Conservation (phyloP, 2,329 filamentous ascomycete species). For the Alternaria viburni region DNA sequence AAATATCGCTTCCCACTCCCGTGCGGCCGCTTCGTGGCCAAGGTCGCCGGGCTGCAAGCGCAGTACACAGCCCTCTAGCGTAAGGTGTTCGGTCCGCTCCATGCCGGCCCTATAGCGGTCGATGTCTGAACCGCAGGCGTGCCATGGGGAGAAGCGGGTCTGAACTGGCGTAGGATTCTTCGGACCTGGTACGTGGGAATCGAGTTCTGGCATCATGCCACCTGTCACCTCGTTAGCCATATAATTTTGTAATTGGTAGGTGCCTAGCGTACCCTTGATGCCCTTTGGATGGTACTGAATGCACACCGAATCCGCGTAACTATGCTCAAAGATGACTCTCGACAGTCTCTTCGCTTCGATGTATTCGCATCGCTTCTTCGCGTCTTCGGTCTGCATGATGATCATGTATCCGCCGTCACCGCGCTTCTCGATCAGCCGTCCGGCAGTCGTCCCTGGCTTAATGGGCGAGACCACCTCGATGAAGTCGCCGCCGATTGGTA, state of each 20-base stretch:
- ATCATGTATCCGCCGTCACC: conserved; percentile 58
- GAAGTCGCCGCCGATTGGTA: conserved; percentile 53
- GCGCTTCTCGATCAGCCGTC: conserved; percentile 50
- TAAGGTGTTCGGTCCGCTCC: conserved; percentile 45
- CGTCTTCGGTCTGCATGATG: conserved; percentile 56
- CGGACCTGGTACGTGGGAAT: conserved; percentile 45
- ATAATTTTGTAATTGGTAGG: background rate
- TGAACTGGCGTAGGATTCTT: conserved; percentile 49
- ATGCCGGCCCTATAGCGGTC: conserved; percentile 46
- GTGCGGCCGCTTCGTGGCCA: conserved; percentile 45
- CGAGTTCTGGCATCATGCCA: conserved; percentile 54
- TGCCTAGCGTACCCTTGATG: conserved; percentile 39
- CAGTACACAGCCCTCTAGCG: conserved; percentile 45
- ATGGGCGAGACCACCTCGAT: conserved; percentile 53
- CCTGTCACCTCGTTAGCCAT: conserved; percentile 29
- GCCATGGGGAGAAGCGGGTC: conserved; percentile 53
- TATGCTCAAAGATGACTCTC: conserved; percentile 49
- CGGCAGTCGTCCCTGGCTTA: conserved; percentile 48
- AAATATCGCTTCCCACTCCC: conserved; percentile 53
- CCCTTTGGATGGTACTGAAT: conserved; percentile 56
- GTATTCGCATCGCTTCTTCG: conserved; percentile 43
- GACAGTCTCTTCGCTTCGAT: conserved; percentile 46
- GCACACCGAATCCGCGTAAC: conserved; percentile 42
- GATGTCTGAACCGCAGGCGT: conserved; percentile 51
- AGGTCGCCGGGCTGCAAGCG: conserved; percentile 48